Evolutionary conservation across 2,329 filamentous ascomycete species (phyloP), one percentile per base, ranked within the genome.

Genomic region (Cryphonectria radicalis): DNA sequence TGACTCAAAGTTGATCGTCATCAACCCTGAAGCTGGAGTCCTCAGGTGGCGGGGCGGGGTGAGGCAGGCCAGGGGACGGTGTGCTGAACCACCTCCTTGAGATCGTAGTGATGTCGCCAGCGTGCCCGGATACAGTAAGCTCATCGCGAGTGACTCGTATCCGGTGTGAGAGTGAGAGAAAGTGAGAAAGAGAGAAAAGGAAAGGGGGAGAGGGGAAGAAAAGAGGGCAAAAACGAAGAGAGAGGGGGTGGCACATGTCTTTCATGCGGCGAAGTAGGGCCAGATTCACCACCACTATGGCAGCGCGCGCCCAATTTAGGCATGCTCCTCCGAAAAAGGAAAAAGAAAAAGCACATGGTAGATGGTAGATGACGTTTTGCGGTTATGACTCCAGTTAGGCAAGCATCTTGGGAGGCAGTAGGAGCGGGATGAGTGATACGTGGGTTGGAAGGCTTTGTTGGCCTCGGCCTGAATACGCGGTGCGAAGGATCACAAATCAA

Each of bases 1-100:
- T 66, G 64, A 66, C 64, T 66, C 64, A 66, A 40, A 22, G 55
- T 10, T 28, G 59, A 40, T n/a, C 35, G 13, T 55, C 64, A 50
- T 8, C 46, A 11, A 35, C 43, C 46, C 8, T 14, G 43, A 50
- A 50, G 64, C 32, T 14, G 43, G 64, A 35, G 64, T 32, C 46
- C 25, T 66, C 64, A 66, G 14, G 64, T 55, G 46, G 64, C 28
- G 19, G 28, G 42, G 40, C 22, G 63, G n/a, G 63, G 25, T 4
- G 25, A 11, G 43, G n/a, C n/a, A 19, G 32, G n/a, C 37, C 37
- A 46, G 63, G n/a, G 63, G 2, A 37, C 13, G 25, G 46, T n/a
- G 28, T 53, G 42, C 32, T 22, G 63, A 35, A 22, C 10, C n/a
- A 25, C 37, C 10, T 28, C 22, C 19, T 28, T 35, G 42, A 50